Percentiles rank a stretch among this genome's conserved stretches.
These are phyloP conservation scores for Sugiyamaella xylanicola DNA, from an alignment of 1,139 yeast genomes.

Conservation along the genomic window DNA sequence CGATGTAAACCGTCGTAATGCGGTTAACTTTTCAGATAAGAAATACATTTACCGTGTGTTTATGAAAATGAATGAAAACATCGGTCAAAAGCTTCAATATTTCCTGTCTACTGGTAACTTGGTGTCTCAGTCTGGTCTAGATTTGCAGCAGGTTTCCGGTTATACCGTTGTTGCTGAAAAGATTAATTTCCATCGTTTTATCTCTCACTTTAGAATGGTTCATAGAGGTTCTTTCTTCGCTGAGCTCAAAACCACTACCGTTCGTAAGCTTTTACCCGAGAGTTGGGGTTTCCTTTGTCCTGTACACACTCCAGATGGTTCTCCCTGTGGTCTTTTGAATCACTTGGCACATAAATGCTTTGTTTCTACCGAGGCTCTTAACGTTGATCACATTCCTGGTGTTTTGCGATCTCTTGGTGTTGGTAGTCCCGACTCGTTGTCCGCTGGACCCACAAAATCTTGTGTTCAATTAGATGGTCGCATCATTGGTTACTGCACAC, in stretches of 20 bases:
- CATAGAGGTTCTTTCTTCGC: conserved; percentile 99
- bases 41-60: conserved; percentile 83
- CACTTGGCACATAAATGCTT: conserved; percentile 95
- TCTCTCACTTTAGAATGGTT: conserved; percentile 98
- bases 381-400: conserved; percentile 70
- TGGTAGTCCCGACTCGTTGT: conserved; percentile 63
- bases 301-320: conserved; percentile 99
- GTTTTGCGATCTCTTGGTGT: conserved; percentile 79
- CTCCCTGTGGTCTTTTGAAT: conserved; percentile 97
- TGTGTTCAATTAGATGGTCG: conserved; percentile 94
- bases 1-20: conserved; percentile 78
- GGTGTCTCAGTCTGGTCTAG: conserved; percentile 95
- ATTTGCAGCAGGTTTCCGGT: conserved; percentile 97
- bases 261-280: conserved; percentile 93
- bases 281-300: conserved; percentile 99
- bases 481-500: conserved; percentile 93
- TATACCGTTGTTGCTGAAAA: conserved; percentile 98
- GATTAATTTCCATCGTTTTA: conserved; percentile 93
- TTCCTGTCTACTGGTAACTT: conserved; percentile 96
- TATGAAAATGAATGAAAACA: conserved; percentile 81
- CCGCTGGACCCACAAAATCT: conserved; percentile 84
- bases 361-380: conserved; percentile 75
- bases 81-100: conserved; percentile 92
- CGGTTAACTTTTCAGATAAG: conserved; percentile 80
- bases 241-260: conserved; percentile 95